phyloP scores from a whole-genome alignment of 768 basidiomycete genomes.

The Boletus vermiculosoides region DNA sequence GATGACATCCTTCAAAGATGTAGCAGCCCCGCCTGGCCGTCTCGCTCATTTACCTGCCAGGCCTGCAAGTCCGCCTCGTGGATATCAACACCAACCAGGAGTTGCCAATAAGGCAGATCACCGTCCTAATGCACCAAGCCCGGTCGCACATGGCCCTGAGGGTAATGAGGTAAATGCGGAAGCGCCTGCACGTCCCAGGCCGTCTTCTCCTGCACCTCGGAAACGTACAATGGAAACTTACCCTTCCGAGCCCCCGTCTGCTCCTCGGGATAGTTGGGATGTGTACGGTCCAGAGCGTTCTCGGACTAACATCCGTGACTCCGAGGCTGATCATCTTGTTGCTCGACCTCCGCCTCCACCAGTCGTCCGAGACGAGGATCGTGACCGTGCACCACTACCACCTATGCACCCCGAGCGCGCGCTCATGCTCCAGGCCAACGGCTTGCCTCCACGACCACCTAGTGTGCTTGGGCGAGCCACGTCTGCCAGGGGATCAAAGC shows the following conservation, averaged over 20 bases:
- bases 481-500: constrained; percentile 19
- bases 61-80: constrained; percentile 20
- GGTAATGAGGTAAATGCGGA: constrained; percentile 7
- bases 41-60: constrained; percentile 25
- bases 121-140: constrained; percentile 1
- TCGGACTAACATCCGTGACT: constrained; percentile 13
- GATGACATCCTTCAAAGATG: constrained; percentile 16
- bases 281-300: constrained; percentile 6
- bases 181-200: constrained; percentile 2
- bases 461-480: constrained; percentile 14
- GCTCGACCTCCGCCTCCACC: constrained; percentile 2
- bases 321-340: constrained; percentile 1
- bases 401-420: constrained; percentile 34
- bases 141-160: neutral
- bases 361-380: constrained; percentile 4
- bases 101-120: constrained; percentile 5
- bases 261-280: constrained; percentile 10
- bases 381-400: constrained; percentile 12
- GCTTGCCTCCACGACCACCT: constrained; percentile 30
- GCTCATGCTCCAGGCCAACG: constrained; percentile 28
- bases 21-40: neutral
- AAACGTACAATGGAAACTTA: constrained; percentile 10
- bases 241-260: constrained; percentile 5
- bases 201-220: constrained; percentile 5
- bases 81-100: constrained; percentile 6